phyloP scores from a whole-genome alignment of 1,139 yeast species.

The Candida sp. region DNA sequence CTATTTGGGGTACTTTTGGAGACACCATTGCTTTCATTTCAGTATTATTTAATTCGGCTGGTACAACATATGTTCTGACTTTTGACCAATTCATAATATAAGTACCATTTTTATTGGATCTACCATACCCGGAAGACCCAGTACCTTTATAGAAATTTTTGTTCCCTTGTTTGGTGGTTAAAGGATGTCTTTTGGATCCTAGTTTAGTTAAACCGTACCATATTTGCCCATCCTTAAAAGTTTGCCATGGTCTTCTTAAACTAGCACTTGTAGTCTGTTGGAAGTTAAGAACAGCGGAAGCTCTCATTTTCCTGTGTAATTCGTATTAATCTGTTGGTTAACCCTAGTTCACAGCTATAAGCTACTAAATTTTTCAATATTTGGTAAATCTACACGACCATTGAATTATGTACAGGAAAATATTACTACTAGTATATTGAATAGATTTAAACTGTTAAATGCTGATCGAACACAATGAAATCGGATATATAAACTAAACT shows the following conservation, averaged over 20 bases:
- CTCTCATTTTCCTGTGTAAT: conserved; percentile 42
- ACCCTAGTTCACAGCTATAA: not conserved
- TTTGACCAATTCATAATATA: conserved; percentile 79
- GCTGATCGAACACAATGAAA: too few relatives aligned
- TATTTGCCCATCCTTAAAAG: conserved; percentile 75
- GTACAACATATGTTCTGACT: conserved; percentile 90
- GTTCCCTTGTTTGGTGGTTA: conserved; percentile 93
- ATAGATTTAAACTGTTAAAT: too few relatives aligned
- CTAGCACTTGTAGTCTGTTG: conserved; percentile 48
- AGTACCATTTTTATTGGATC: conserved; percentile 67
- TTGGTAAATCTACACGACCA: too few relatives aligned
- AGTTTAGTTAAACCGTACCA: conserved; percentile 76
- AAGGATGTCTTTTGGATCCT: conserved; percentile 82
- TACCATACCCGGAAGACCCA: conserved; percentile 90
- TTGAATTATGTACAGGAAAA: too few relatives aligned
- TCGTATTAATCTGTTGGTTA: not conserved
- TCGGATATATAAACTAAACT: too few relatives aligned
- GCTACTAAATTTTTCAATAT: too few relatives aligned
- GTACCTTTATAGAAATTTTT: conserved; percentile 95
- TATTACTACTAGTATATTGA: too few relatives aligned
- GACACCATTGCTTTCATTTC: conserved; percentile 72
- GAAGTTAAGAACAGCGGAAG: conserved; percentile 47
- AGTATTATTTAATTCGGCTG: conserved; percentile 43
- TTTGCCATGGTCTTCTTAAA: conserved; percentile 87
- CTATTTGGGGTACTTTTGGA: conserved; percentile 65